Percentiles rank a stretch among this genome's conserved stretches.
These are phyloP conservation scores for Taphrina pruni DNA, from an alignment of 1,139 yeast genomes.

Conservation along the genomic window DNA sequence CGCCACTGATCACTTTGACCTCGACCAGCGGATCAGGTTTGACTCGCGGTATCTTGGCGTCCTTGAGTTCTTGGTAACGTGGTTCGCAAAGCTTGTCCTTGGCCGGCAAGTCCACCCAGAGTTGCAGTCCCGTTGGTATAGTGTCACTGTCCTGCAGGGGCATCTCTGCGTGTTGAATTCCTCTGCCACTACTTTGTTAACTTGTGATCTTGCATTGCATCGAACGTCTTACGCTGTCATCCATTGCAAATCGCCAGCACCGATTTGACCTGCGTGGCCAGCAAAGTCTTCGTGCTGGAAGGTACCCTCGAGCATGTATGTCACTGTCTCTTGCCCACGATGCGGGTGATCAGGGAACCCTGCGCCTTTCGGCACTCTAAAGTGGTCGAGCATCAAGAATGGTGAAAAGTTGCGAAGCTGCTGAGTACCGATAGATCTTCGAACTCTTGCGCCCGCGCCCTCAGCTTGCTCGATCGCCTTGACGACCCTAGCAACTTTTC, in stretches of 20 bases:
- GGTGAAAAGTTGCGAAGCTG: conserved; percentile 77
- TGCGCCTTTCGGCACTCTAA: conserved; percentile 65
- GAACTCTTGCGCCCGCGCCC: conserved; percentile 85
- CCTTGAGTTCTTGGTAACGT: conserved; percentile 77
- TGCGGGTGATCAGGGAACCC: conserved; percentile 96
- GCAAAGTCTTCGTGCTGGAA: conserved; percentile 93
- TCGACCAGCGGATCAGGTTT: conserved; percentile 70
- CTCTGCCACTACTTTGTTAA: conserved; percentile 61
- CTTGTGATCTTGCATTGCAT: too few relatives aligned
- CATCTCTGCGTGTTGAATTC: conserved; percentile 63
- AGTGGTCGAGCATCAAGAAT: conserved; percentile 83
- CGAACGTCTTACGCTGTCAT: conserved; percentile 70
- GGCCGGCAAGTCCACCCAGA: conserved; percentile 90
- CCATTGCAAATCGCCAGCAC: conserved; percentile 87
- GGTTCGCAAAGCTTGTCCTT: conserved; percentile 72
- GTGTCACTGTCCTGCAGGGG: conserved; percentile 49
- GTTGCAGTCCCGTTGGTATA: conserved; percentile 72
- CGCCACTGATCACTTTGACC: conserved; percentile 79
- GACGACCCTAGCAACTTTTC: conserved; percentile 66
- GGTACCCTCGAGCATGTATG: conserved; percentile 73
- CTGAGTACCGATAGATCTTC: conserved; percentile 78
- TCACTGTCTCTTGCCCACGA: conserved; percentile 87
- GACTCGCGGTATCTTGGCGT: conserved; percentile 71
- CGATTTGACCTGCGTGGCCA: conserved; percentile 76
- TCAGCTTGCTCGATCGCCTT: conserved; percentile 77